phyloP scores from a whole-genome alignment of 2,329 filamentous ascomycete genomes.

The Dactylellina parvicollis region DNA sequence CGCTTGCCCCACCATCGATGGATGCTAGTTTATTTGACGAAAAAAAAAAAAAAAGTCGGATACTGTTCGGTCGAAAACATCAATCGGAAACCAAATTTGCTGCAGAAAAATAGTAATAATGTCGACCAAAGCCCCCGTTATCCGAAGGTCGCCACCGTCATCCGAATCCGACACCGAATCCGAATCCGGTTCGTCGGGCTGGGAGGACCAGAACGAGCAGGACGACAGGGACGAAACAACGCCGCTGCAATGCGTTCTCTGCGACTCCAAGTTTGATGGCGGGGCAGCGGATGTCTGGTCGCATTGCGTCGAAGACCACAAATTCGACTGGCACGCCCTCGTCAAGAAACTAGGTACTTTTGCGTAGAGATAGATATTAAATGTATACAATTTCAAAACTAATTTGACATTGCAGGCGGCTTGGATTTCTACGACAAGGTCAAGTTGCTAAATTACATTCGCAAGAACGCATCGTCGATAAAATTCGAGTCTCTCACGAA shows the following conservation, averaged over 20 bases:
- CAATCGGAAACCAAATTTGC: too few species aligned
- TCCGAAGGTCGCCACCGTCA: constrained; percentile 21
- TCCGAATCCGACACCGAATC: constrained; percentile 23
- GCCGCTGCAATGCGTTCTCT: constrained; percentile 62
- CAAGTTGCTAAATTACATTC: constrained; percentile 66
- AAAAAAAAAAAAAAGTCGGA: background rate
- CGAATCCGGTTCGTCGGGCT: constrained; percentile 59
- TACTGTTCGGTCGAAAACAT: too few species aligned
- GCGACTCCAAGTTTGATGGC: constrained; percentile 59
- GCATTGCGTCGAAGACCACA: constrained; percentile 60
- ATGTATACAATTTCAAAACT: too few species aligned
- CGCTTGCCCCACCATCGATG: constrained; percentile 9
- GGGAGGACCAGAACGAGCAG: constrained; percentile 62
- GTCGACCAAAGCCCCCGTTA: constrained; percentile 22
- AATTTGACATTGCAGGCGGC: constrained; percentile 56
- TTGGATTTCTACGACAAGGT: constrained; percentile 64
- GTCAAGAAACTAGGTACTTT: constrained; percentile 61
- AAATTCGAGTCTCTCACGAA: constrained; percentile 63
- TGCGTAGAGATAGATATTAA: too few species aligned
- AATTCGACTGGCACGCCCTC: constrained; percentile 62
- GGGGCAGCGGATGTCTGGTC: constrained; percentile 60
- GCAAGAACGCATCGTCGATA: constrained; percentile 59
- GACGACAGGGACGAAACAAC: constrained; percentile 62
- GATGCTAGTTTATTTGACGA: background rate
- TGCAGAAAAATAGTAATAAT: background rate